A percentile compares a stretch with the other conserved stretches of the same genome.
Conservation (phyloP, 176 grass and related monocot genomes). For the Otatea glauca region DNA sequence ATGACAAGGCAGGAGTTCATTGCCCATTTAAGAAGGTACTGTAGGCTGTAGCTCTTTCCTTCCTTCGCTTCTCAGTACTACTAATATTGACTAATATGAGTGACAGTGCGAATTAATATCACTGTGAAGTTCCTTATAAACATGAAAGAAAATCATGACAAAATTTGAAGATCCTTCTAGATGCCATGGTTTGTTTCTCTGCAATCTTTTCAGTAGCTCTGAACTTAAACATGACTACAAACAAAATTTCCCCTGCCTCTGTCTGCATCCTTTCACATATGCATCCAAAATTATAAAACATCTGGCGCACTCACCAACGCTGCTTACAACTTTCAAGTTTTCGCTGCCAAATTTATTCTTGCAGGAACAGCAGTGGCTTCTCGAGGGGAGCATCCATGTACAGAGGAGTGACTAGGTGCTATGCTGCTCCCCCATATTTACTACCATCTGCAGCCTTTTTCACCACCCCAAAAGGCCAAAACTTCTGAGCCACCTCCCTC, state of each 20-base stretch:
- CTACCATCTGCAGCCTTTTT: constrained; percentile 56
- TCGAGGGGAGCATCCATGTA: constrained; percentile 96
- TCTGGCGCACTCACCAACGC: constrained; percentile 44
- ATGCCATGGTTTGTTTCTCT: not conserved
- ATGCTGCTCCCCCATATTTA: constrained; percentile 48
- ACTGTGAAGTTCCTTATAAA: not conserved
- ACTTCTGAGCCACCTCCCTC: constrained; percentile 20
- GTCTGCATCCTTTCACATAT: constrained; percentile 11
- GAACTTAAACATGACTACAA: constrained; percentile 3
- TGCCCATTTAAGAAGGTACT: constrained; percentile 83
- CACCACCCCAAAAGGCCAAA: constrained; percentile 42
- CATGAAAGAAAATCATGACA: not conserved
- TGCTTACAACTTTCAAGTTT: constrained; percentile 31
- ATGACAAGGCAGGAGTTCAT: constrained; percentile 92
- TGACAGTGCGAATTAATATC: not conserved
- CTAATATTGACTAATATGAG: not conserved
- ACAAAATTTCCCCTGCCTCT: constrained; percentile 29
- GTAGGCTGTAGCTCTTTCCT: not conserved
- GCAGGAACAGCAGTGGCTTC: constrained; percentile 96
- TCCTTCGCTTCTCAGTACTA: not conserved
- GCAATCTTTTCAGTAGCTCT: constrained; percentile 27
- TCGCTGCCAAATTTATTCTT: constrained; percentile 45
- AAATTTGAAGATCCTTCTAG: not conserved
- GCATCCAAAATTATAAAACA: constrained; percentile 42
- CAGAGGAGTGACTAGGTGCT: constrained; percentile 95